These are phyloP conservation scores for Thelonectria discophora DNA, from an alignment of 2,329 filamentous ascomycete genomes.

Conservation along the genomic window DNA sequence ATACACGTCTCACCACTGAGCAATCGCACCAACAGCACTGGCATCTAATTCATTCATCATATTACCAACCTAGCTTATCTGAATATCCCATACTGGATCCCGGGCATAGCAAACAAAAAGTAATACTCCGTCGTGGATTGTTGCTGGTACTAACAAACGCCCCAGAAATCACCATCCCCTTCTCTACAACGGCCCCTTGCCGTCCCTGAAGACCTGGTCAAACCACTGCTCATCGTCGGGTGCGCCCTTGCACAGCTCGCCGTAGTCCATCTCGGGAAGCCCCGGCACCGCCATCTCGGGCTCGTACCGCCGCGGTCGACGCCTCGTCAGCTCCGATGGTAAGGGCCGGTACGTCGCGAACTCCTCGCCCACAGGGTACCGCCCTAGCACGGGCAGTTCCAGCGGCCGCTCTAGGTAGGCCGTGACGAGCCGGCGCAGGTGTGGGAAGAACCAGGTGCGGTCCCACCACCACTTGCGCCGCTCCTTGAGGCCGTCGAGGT, in stretches of 20 bases:
- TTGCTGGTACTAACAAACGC: not conserved
- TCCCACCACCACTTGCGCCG: conserved; percentile 32
- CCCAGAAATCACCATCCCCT: not conserved
- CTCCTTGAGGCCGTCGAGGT: conserved; percentile 24
- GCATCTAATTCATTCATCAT: no score
- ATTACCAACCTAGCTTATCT: no score
- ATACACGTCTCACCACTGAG: no score
- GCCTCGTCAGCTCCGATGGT: not conserved
- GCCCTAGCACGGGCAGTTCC: not conserved
- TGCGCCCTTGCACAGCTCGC: conserved; percentile 15
- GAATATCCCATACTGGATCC: no score
- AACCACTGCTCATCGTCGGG: conserved; percentile 16
- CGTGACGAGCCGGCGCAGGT: conserved; percentile 20
- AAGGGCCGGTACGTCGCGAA: conserved; percentile 25
- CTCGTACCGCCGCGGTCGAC: conserved; percentile 21
- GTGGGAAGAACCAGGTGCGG: conserved; percentile 35
- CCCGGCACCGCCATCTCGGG: not conserved
- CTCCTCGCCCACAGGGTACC: not conserved
- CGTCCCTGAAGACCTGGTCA: conserved; percentile 31
- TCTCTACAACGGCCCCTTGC: conserved; percentile 15
- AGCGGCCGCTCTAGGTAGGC: conserved; percentile 13
- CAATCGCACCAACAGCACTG: no score
- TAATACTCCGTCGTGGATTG: no score
- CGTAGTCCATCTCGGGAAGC: conserved; percentile 21
- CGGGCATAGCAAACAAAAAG: no score